Evolutionary conservation across 176 grass and related monocot species (phyloP).

Genomic region (Luzula sylvatica): DNA sequence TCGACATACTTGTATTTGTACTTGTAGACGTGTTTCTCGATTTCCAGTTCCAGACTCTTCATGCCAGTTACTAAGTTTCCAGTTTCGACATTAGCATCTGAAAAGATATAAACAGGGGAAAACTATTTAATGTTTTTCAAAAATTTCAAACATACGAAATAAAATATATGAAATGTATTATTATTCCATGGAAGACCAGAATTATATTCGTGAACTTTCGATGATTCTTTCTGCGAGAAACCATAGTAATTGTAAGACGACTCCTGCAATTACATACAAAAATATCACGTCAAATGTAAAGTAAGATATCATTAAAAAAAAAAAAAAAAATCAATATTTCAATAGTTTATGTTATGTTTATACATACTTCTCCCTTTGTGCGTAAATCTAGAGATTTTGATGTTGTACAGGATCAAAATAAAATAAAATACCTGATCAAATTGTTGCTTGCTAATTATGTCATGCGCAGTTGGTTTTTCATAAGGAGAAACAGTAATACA

Average conservation of each 20-base stretch:
- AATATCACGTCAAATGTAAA: neutral
- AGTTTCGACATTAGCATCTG: slow-evolving; percentile 92
- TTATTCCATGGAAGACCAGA: slow-evolving; percentile 84
- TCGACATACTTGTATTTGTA: too few species aligned
- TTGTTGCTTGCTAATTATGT: too few species aligned
- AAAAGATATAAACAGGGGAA: slow-evolving; percentile 8
- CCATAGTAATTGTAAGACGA: slow-evolving; percentile 72
- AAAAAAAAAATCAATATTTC: neutral
- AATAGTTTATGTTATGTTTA: neutral
- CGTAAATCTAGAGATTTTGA: too few species aligned
- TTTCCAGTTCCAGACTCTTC: slow-evolving; percentile 59
- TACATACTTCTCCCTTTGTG: too few species aligned
- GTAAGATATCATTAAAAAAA: neutral
- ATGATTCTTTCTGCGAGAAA: slow-evolving; percentile 62
- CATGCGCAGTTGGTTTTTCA: too few species aligned
- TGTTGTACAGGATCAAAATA: neutral
- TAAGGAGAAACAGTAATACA: too few species aligned
- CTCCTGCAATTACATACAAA: slow-evolving; percentile 43
- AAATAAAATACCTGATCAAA: too few species aligned
- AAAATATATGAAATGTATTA: slow-evolving; percentile 5
- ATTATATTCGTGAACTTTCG: slow-evolving; percentile 58
- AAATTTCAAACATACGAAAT: too few species aligned
- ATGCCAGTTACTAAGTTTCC: slow-evolving; percentile 69
- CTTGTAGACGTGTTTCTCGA: too few species aligned
- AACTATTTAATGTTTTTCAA: too few species aligned